phyloP scores from a whole-genome alignment of 106 monocot species.

The Apostasia shenzhenica region DNA sequence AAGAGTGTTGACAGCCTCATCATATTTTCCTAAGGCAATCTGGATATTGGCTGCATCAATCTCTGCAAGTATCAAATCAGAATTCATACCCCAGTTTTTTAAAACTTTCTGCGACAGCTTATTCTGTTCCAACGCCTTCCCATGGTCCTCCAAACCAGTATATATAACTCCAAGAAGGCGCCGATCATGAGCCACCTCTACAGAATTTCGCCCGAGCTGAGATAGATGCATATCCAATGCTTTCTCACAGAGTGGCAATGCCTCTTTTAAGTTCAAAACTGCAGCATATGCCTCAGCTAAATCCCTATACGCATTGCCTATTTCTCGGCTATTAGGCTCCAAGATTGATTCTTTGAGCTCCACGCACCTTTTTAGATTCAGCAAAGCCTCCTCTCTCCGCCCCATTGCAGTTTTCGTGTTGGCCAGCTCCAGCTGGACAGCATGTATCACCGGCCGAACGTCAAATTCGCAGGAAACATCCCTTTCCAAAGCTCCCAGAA shows the following conservation, averaged over 20 bases:
- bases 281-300: slow-evolving; percentile 71
- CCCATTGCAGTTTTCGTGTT: slow-evolving; percentile 84
- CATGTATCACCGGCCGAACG: slow-evolving; percentile 42
- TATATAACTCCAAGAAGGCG: slow-evolving; percentile 77
- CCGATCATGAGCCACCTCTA: slow-evolving; percentile 75
- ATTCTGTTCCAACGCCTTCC: slow-evolving; percentile 76
- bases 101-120: slow-evolving; percentile 65
- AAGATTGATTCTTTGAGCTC: slow-evolving; percentile 71
- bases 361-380: slow-evolving; percentile 48
- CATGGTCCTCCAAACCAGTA: slow-evolving; percentile 79
- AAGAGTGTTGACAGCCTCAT: slow-evolving; percentile 60
- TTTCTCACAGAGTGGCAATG: slow-evolving; percentile 59
- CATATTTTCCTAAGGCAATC: slow-evolving; percentile 73
- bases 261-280: slow-evolving; percentile 72
- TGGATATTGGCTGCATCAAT: slow-evolving; percentile 86
- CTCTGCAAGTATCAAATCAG: slow-evolving; percentile 52
- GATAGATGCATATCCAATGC: slow-evolving; percentile 63
- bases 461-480: slow-evolving; percentile 30
- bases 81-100: slow-evolving; percentile 56
- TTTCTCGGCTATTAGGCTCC: slow-evolving; percentile 37
- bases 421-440: slow-evolving; percentile 61
- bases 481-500: slow-evolving; percentile 24
- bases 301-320: slow-evolving; percentile 53
- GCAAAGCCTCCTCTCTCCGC: slow-evolving; percentile 62
- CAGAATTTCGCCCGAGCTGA: slow-evolving; percentile 52